Percentiles rank a stretch among this genome's conserved stretches.
These are phyloP conservation scores for Heteromeles arbutifolia DNA, from an alignment of 306 rosid genomes.

Conservation along the genomic window DNA sequence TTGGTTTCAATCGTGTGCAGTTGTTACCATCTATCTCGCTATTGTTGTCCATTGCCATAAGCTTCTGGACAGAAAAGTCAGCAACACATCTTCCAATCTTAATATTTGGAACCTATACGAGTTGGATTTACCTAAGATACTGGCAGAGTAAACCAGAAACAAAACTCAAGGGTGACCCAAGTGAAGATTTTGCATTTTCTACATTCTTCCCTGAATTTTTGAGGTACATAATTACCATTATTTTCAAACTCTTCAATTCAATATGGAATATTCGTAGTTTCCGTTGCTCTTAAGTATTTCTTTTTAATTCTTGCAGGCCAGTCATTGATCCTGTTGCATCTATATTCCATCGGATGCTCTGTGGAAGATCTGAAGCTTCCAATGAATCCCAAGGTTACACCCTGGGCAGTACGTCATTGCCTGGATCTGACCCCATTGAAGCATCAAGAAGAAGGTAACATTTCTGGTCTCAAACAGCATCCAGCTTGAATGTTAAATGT, in stretches of 20 bases:
- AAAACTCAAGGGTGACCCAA: slow-evolving; percentile 84
- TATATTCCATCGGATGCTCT: slow-evolving; percentile 74
- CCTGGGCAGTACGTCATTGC: slow-evolving; percentile 54
- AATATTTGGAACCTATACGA: slow-evolving; percentile 71
- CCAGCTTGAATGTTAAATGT: background rate
- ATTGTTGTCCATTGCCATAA: slow-evolving; percentile 45
- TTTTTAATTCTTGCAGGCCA: slow-evolving; percentile 46
- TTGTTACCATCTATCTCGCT: slow-evolving; percentile 75
- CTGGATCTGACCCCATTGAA: slow-evolving; percentile 92
- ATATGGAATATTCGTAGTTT: background rate
- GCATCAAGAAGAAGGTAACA: slow-evolving; percentile 82
- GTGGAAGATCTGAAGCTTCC: slow-evolving; percentile 69
- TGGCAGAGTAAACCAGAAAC: slow-evolving; percentile 90
- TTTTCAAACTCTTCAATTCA: background rate
- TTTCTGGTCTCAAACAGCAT: slow-evolving; percentile 13
- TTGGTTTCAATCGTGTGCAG: slow-evolving; percentile 42
- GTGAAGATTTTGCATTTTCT: slow-evolving; percentile 91
- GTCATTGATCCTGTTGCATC: slow-evolving; percentile 79
- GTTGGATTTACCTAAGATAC: slow-evolving; percentile 99
- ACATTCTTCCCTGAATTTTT: slow-evolving; percentile 84
- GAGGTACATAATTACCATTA: slow-evolving; percentile 34
- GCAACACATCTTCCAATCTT: slow-evolving; percentile 73
- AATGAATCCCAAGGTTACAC: slow-evolving; percentile 37
- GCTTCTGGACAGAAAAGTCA: slow-evolving; percentile 63
- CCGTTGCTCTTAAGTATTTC: slow-evolving; percentile 13